Percentiles rank a stretch among this genome's conserved stretches.
phyloP scores from a whole-genome alignment of 169 alveolate species.

The Plasmodium adleri region DNA sequence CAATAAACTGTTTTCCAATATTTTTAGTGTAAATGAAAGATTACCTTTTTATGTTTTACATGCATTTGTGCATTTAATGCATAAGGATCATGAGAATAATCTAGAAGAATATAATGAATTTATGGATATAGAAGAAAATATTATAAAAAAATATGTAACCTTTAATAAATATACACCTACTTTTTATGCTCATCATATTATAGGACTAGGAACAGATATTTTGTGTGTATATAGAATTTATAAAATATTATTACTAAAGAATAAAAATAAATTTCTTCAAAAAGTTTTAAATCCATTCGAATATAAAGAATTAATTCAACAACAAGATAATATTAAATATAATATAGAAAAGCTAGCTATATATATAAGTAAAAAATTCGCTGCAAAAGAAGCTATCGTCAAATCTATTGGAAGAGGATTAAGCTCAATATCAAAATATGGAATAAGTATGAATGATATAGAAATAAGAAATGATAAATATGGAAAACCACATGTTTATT shows the following conservation, averaged over 20 bases:
- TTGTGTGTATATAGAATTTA: slow-evolving; percentile 50
- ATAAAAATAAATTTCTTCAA: slow-evolving; percentile 19
- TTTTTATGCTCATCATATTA: slow-evolving; percentile 39
- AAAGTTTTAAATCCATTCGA: slow-evolving; percentile 48
- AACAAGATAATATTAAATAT: background rate
- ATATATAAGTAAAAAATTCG: slow-evolving; percentile 64
- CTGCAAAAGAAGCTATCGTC: slow-evolving; percentile 65
- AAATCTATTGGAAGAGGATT: slow-evolving; percentile 61
- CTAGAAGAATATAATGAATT: slow-evolving; percentile 44
- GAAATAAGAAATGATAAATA: slow-evolving; percentile 67
- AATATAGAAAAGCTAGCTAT: slow-evolving; percentile 25
- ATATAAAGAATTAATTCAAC: slow-evolving; percentile 1
- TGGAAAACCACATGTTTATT: slow-evolving; percentile 68
- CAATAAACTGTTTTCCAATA: slow-evolving; percentile 30
- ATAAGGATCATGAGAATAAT: slow-evolving; percentile 69
- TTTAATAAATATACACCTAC: slow-evolving; percentile 48
- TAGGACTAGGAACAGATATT: slow-evolving; percentile 63
- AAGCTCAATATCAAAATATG: slow-evolving; percentile 70
- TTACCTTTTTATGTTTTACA: slow-evolving; percentile 62
- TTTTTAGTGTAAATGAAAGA: slow-evolving; percentile 48
- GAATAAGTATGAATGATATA: slow-evolving; percentile 71
- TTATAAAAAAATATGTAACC: slow-evolving; percentile 26
- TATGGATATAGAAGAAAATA: slow-evolving; percentile 63
- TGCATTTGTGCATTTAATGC: slow-evolving; percentile 49
- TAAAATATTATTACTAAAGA: slow-evolving; percentile 20